Conservation (phyloP, 805 yeast species). For the Brettanomyces anomalus region DNA sequence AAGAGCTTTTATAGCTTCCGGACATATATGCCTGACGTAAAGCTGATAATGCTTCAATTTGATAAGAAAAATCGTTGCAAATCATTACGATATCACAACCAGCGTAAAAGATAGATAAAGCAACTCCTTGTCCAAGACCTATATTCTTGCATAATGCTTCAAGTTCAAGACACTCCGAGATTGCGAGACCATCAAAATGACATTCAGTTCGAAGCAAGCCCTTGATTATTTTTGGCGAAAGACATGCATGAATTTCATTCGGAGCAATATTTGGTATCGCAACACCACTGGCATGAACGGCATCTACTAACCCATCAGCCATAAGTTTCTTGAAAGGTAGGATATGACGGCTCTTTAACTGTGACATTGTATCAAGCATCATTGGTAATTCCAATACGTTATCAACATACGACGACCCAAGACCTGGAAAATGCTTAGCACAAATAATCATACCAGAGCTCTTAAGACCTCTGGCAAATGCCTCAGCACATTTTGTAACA, state of each 20-base stretch:
- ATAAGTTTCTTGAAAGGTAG: conserved; percentile 43
- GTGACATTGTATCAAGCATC: conserved; percentile 46
- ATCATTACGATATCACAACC: conserved; percentile 59
- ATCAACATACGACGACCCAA: conserved; percentile 53
- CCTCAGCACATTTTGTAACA: conserved; percentile 44
- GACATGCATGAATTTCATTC: conserved; percentile 54
- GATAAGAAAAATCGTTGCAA: conserved; percentile 46
- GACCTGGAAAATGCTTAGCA: conserved; percentile 63
- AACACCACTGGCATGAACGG: conserved; percentile 53
- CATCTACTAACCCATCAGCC: conserved; percentile 38
- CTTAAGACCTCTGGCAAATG: conserved; percentile 42
- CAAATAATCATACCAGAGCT: conserved; percentile 46
- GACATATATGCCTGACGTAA: conserved; percentile 24
- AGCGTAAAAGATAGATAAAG: conserved; percentile 45
- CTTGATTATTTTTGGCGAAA: conserved; percentile 43
- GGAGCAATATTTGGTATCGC: conserved; percentile 54
- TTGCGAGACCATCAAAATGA: conserved; percentile 46
- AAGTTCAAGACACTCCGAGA: conserved; percentile 55
- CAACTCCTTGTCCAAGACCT: conserved; percentile 59
- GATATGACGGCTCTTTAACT: conserved; percentile 39
- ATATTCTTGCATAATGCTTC: conserved; percentile 54
- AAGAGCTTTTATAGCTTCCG: conserved; percentile 32
- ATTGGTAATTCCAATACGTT: conserved; percentile 48
- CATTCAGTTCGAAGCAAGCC: conserved; percentile 42
- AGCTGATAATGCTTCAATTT: conserved; percentile 45